These are phyloP conservation scores for Hypomontagnella submonticulosa DNA, from an alignment of 495 filamentous ascomycete species.

Conservation along the genomic window DNA sequence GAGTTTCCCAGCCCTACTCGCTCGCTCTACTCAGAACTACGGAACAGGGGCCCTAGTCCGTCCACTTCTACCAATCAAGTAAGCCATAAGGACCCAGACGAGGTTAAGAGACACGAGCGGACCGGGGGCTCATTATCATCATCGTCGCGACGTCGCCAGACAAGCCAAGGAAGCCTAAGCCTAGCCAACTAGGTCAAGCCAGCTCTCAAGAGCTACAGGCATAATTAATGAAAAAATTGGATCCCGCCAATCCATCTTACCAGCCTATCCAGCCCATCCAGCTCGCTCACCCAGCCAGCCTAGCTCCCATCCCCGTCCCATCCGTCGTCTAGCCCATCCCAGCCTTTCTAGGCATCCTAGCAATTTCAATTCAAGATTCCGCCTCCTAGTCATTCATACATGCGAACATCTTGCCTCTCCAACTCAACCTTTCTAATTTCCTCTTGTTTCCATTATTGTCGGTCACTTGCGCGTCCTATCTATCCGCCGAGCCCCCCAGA, in stretches of 20 bases:
- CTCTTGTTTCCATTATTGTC: slow-evolving; percentile 14
- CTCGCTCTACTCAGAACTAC: slow-evolving; percentile 17
- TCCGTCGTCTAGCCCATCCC: slow-evolving; percentile 38
- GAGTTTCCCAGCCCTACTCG: not conserved
- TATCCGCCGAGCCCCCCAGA: not conserved
- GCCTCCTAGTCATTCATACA: slow-evolving; percentile 32
- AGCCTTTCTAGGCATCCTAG: slow-evolving; percentile 39
- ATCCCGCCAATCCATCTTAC: slow-evolving; percentile 34
- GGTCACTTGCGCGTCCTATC: slow-evolving; percentile 2
- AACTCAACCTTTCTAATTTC: slow-evolving; percentile 21
- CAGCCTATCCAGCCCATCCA: slow-evolving; percentile 9
- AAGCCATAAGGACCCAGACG: not conserved
- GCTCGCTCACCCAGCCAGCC: not conserved
- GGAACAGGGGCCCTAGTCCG: slow-evolving; percentile 9
- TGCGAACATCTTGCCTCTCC: slow-evolving; percentile 28
- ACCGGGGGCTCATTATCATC: slow-evolving; percentile 16
- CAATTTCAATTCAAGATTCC: slow-evolving; percentile 41
- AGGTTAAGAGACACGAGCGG: not conserved
- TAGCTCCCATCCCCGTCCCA: slow-evolving; percentile 28
- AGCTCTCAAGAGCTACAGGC: slow-evolving; percentile 36
- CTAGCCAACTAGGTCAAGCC: slow-evolving; percentile 20
- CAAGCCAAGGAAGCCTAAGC: slow-evolving; percentile 14
- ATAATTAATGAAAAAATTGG: slow-evolving; percentile 39
- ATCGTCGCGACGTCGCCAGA: not conserved
- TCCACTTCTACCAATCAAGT: slow-evolving; percentile 16